A percentile compares a stretch with the other conserved stretches of the same genome.
Conservation (phyloP, 257 asterid genomes). For the Salvia rosmarinus region DNA sequence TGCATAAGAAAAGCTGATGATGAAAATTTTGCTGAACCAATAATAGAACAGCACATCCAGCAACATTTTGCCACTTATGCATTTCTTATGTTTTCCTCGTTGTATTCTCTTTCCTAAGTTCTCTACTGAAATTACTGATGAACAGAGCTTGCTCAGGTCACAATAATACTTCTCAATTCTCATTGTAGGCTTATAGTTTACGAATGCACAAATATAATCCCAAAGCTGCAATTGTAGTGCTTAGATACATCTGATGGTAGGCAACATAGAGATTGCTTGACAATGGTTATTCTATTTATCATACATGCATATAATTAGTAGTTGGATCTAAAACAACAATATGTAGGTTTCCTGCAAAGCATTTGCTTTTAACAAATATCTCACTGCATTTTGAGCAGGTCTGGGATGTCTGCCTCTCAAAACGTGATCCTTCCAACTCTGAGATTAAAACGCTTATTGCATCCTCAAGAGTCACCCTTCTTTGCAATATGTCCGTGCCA, state of each 20-base stretch:
- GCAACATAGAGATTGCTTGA: neutral
- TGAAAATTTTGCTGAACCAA: too few species aligned
- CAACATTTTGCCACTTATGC: too few species aligned
- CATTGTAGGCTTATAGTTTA: neutral
- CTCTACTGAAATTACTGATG: neutral
- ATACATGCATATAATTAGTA: conserved; percentile 4
- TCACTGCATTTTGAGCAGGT: conserved; percentile 46
- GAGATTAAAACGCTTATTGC: conserved; percentile 55
- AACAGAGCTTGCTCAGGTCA: neutral
- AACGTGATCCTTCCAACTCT: conserved; percentile 45
- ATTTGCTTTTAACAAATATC: neutral
- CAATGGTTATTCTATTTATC: neutral
- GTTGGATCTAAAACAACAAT: neutral
- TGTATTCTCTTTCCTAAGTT: neutral
- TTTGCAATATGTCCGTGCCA: conserved; percentile 66
- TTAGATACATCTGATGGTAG: too few species aligned
- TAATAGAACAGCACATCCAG: too few species aligned
- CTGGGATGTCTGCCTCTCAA: conserved; percentile 80
- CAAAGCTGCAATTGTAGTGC: neutral
- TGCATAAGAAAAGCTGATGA: too few species aligned
- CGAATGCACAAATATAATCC: neutral
- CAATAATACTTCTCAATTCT: neutral
- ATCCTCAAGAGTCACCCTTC: conserved; percentile 73
- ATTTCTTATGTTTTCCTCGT: too few species aligned
- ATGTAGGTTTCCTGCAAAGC: neutral